Conservation (phyloP, 2,329 filamentous ascomycete genomes). For the Paraphoma sp. region DNA sequence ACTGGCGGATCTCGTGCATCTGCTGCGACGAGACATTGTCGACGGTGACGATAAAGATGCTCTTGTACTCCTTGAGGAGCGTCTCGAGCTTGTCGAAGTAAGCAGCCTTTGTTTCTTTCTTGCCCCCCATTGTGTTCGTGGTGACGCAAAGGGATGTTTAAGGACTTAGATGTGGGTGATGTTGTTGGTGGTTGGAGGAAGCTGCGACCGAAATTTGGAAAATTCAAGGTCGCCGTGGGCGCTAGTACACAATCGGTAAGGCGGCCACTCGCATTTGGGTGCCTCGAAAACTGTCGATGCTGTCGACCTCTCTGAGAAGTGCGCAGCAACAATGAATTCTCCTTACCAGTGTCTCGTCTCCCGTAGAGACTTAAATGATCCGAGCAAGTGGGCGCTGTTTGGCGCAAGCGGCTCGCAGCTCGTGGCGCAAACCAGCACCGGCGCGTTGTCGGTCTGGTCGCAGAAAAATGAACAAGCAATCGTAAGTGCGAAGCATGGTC, state of each 20-base stretch:
- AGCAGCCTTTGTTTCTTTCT: conserved; percentile 88
- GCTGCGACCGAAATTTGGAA: conserved; percentile 16
- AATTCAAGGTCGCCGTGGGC: conserved; percentile 23
- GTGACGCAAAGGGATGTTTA: conserved; percentile 97
- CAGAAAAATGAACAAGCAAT: conserved; percentile 21
- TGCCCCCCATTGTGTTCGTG: conserved; percentile 98
- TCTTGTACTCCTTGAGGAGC: conserved; percentile 95
- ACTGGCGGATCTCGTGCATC: conserved; percentile 99
- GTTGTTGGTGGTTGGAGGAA: conserved; percentile 28
- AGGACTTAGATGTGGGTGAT: conserved; percentile 67
- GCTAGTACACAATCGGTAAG: conserved; percentile 4
- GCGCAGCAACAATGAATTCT: conserved; percentile 35
- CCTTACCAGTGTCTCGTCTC: conserved; percentile 52
- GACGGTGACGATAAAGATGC: conserved; percentile 90
- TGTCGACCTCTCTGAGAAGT: conserved; percentile 10
- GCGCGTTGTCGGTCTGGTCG: conserved; percentile 38
- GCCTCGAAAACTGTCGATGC: conserved; percentile 6
- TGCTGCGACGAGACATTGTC: conserved; percentile 99
- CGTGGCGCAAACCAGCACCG: conserved; percentile 54
- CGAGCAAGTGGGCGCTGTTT: conserved; percentile 62
- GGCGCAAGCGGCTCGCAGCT: conserved; percentile 77
- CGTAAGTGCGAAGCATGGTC: conserved; percentile 26
- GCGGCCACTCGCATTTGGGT: not conserved
- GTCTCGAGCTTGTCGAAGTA: conserved; percentile 99
- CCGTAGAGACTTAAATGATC: conserved; percentile 19